Conservation (phyloP, 768 basidiomycete genomes). For the Austroboletus festivus region DNA sequence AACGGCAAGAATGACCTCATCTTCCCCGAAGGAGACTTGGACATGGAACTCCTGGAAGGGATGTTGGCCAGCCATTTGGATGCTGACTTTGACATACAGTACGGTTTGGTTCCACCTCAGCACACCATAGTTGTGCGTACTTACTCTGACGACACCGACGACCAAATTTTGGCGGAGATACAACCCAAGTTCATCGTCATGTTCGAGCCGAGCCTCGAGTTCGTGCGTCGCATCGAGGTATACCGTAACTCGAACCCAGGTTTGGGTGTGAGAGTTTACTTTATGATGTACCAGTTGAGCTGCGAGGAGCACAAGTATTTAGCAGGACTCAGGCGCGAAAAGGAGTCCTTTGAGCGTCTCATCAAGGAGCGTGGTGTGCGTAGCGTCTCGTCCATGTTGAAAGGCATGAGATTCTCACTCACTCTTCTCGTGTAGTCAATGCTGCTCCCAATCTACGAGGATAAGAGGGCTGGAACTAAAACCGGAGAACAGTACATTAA, state of each 20-base stretch:
- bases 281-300: constrained; percentile 91
- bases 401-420: neutral
- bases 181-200: constrained; percentile 91
- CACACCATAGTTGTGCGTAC: constrained; percentile 83
- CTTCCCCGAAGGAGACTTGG: constrained; percentile 17
- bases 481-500: constrained; percentile 62
- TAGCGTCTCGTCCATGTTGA: constrained; percentile 11
- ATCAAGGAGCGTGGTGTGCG: constrained; percentile 90
- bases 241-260: constrained; percentile 85
- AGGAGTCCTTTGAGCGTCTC: constrained; percentile 87
- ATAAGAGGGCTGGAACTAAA: constrained; percentile 39
- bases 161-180: constrained; percentile 81
- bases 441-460: constrained; percentile 80
- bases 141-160: constrained; percentile 92
- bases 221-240: constrained; percentile 89
- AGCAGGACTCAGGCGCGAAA: constrained; percentile 83
- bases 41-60: constrained; percentile 23
- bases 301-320: constrained; percentile 97
- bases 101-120: constrained; percentile 74
- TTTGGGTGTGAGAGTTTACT: constrained; percentile 83
- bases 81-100: constrained; percentile 69
- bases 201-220: constrained; percentile 93
- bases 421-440: constrained; percentile 58
- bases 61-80: constrained; percentile 35
- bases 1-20: constrained; percentile 12